These are phyloP conservation scores for Blumeria hordei DNA, from an alignment of 2,329 filamentous ascomycete genomes.

Conservation along the genomic window DNA sequence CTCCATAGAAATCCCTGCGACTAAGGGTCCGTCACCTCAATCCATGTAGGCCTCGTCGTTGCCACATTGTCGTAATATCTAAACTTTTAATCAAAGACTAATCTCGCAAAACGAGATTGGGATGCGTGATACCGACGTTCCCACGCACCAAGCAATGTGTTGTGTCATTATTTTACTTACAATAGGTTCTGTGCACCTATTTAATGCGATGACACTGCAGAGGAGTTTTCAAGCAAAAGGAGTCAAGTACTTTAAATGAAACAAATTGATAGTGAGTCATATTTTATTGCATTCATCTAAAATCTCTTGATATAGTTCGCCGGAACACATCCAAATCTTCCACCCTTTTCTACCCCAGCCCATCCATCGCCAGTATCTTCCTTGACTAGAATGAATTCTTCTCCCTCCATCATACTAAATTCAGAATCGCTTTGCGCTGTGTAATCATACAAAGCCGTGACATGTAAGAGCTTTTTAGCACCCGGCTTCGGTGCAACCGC, in stretches of 20 bases:
- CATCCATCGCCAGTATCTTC: slow-evolving; percentile 83
- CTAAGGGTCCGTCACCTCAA: too few relatives aligned
- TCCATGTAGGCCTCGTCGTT: too few relatives aligned
- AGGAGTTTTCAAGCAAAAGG: too few relatives aligned
- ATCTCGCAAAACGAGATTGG: too few relatives aligned
- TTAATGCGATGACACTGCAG: too few relatives aligned
- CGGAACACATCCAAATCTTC: slow-evolving; percentile 67
- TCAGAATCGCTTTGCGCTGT: slow-evolving; percentile 64
- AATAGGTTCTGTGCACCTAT: too few relatives aligned
- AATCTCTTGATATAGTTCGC: slow-evolving; percentile 49
- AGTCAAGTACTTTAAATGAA: background rate
- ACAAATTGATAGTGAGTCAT: background rate
- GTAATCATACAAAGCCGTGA: slow-evolving; percentile 85
- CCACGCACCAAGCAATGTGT: too few relatives aligned
- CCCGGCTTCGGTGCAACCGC: slow-evolving; percentile 76
- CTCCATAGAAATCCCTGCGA: too few relatives aligned
- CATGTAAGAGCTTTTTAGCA: slow-evolving; percentile 83
- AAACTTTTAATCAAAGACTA: too few relatives aligned
- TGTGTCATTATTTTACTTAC: too few relatives aligned
- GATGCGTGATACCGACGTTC: too few relatives aligned
- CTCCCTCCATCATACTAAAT: slow-evolving; percentile 75
- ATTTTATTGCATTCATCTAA: slow-evolving; percentile 18
- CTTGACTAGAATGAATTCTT: slow-evolving; percentile 72
- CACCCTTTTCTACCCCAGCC: slow-evolving; percentile 88
- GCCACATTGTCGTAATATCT: too few relatives aligned